Evolutionary conservation across 345 rosid genomes (phyloP), one percentile per base, ranked within the genome.

Genomic region (Hibiscus mutabilis): DNA sequence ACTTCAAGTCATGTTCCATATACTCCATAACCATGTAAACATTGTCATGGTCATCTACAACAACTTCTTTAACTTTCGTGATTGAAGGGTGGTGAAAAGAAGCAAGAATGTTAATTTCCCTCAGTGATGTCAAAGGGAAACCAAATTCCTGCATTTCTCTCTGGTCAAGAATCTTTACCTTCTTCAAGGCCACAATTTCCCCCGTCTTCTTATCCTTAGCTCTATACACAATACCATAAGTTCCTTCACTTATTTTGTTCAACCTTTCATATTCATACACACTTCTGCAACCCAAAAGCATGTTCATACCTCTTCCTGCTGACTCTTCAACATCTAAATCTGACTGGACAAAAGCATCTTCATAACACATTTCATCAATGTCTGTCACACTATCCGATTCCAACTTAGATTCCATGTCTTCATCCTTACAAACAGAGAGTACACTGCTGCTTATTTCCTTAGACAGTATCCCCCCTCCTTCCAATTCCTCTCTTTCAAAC

Each of bases 1-100:
- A 87, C 83, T 83, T 88, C 16, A 91, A 83, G 76, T 93, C 97
- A 46, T 93, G 94, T 71, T 93, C 94, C 83, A 91, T 84, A 80
- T 84, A 87, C 78, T 93, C 98, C 98, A 93, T 93, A 33, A 87
- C 98, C 96, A 91, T 87, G 76, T 78, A 93, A 77, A 93, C 86
- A 74, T 79, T 81, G 71, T 88, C 83, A 35, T 61, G 82, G 29
- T 86, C 86, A 73, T 82, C 94, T 78, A 89, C 86, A 59, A 83
- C 96, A 53, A 93, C 97, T 81, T 89, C 97, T 83, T 85, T 85
- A 42, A 91, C 92, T 66, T 84, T 78, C 22, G 91, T 96, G 55
- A 89, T 84, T 2, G 90, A 82, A 76, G 94, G 91, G 57, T 91
- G 94, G 70, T 82, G 78, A 73, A 92, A 81, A 55, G 94, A 87